phyloP scores from a whole-genome alignment of 164 flowering plant species.

The Hamamelis virginiana region DNA sequence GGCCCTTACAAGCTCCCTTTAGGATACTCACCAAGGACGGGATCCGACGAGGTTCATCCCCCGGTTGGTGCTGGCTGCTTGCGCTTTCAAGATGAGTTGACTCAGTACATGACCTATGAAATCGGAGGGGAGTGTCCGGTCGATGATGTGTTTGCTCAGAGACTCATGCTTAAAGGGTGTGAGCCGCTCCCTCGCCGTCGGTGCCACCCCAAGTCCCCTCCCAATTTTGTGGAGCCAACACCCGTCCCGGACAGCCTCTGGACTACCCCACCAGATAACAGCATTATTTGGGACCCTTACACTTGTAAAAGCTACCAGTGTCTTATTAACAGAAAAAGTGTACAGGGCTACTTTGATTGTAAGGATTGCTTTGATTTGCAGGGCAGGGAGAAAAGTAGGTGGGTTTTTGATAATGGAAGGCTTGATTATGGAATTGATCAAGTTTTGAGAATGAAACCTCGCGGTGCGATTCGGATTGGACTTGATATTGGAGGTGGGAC shows the following conservation, averaged over 20 bases:
- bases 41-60: no score
- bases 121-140: constrained; percentile 36
- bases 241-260: constrained; percentile 33
- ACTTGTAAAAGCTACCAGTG: constrained; percentile 40
- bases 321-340: constrained; percentile 22
- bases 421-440: constrained; percentile 33
- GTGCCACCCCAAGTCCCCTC: constrained; percentile 40
- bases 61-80: constrained; percentile 4
- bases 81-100: not conserved
- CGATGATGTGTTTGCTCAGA: constrained; percentile 37
- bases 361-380: constrained; percentile 40
- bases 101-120: not conserved
- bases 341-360: constrained; percentile 27
- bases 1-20: no score
- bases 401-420: constrained; percentile 24
- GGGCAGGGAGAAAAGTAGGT: constrained; percentile 32
- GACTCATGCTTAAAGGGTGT: constrained; percentile 39
- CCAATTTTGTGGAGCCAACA: constrained; percentile 25
- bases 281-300: constrained; percentile 38
- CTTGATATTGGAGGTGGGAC: constrained; percentile 45
- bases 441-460: constrained; percentile 23
- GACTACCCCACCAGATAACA: constrained; percentile 32
- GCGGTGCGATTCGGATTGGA: constrained; percentile 36
- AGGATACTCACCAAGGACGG: no score
- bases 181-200: constrained; percentile 50